Evolutionary conservation across 208 protist species (phyloP), one percentile per base, ranked within the genome.

Genomic region (Crithidia sp.): DNA sequence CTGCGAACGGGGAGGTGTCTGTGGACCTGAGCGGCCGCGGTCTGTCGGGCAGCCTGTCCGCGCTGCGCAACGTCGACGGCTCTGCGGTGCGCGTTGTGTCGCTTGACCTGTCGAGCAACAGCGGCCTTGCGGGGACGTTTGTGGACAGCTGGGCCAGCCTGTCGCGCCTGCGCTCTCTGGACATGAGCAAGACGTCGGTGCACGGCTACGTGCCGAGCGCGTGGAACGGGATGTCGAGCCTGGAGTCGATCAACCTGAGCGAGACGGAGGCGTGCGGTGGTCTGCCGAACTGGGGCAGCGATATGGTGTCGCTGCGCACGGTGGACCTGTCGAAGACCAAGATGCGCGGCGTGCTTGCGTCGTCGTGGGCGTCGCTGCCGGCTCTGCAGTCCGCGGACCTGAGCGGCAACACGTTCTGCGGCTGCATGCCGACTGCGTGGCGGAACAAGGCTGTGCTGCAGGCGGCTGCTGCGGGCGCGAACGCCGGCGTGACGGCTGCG

Each of bases 151-250:
- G 72, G 72, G 72, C 63, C 47, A 5, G 5, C 13, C 72, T 77
- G 63, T 53, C 19, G 59, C 49, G 64, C 54, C 65, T 78, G 60
- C 65, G 73, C 50, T 37, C 39, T 57, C 73, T 78, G 45, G n/a
- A 78, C 53, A 67, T 78, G 49, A 72, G 73, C 57, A 14, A 63
- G 64, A 72, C 73, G n/a, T 41, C 52, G 5, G 47, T 67, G 65
- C 67, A 14, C 49, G 63, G 57, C 40, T 54, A 65, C 60, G n/a
- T 78, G n/a, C 65, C 65, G 36, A 62, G 58, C 59, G 49, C 37
- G 50, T 79, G 74, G 74, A 66, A 56, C 59, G 65, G 50, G 50
- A 79, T 79, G 74, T 6, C 12, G 45, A 54, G 57, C 16, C 58
- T 77, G 40, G 39, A 67, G 65, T 59, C 58, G 53, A 5, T 77